Percentiles rank a stretch among this genome's conserved stretches.
Evolutionary conservation across 1,139 yeast species (phyloP).

Genomic region (Suhomyces panamericanus): DNA sequence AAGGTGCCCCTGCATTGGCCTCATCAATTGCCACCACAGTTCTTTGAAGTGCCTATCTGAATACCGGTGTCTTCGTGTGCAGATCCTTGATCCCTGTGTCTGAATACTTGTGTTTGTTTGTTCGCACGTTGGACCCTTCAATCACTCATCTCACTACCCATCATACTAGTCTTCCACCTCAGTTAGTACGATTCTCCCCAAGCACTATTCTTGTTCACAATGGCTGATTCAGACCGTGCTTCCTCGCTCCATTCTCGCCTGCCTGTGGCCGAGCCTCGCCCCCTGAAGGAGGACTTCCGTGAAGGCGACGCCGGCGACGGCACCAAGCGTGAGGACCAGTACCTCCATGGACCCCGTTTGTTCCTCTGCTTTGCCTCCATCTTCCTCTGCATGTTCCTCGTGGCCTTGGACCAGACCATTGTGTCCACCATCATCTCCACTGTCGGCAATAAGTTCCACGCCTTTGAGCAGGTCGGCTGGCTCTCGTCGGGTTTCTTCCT

Average conservation of each 20-base stretch:
- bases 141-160: too few relatives aligned
- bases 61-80: too few relatives aligned
- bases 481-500: slow-evolving; percentile 29
- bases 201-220: too few relatives aligned
- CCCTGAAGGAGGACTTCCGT: slow-evolving; percentile 2
- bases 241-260: neutral
- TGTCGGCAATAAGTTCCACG: slow-evolving; percentile 39
- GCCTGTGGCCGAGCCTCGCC: neutral
- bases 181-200: too few relatives aligned
- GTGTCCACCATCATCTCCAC: slow-evolving; percentile 37
- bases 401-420: slow-evolving; percentile 45
- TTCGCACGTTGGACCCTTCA: too few relatives aligned
- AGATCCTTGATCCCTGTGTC: too few relatives aligned
- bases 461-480: slow-evolving; percentile 30
- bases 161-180: too few relatives aligned
- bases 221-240: neutral
- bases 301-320: slow-evolving; percentile 46
- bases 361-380: slow-evolving; percentile 28
- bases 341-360: slow-evolving; percentile 32
- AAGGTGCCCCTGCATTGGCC: too few relatives aligned
- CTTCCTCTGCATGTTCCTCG: slow-evolving; percentile 35
- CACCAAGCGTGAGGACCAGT: slow-evolving; percentile 29
- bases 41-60: too few relatives aligned
- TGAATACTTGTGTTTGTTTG: too few relatives aligned
- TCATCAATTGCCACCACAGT: too few relatives aligned